Evolutionary conservation across 176 grass and related monocot genomes (phyloP), one percentile per base, ranked within the genome.

Genomic region (Zoysia japonica): DNA sequence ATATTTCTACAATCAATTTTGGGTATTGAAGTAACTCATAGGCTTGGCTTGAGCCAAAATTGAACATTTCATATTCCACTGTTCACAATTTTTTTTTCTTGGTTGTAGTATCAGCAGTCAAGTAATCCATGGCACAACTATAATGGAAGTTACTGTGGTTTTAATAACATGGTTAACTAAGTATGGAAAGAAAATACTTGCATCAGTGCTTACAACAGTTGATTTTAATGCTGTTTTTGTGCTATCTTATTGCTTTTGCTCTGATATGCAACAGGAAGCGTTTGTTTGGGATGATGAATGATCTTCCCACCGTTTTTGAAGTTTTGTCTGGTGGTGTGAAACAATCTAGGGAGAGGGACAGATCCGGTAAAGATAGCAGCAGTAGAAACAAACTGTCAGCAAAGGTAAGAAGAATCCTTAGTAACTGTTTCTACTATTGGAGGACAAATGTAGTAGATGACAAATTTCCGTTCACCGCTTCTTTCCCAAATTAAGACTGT

Each of bases 251-350:
- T 53, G 19, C 56, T 88, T 68, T 61, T 61, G 37, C 11, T 61
- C 0, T 61, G 19, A 53, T 47, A 85, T 68, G 47, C 74, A 63
- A 82, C 90, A 99, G 96, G 92, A 96, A 96, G 70, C 88, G 88
- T 77, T 91, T 96, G 67, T 99, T 96, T 47, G 84, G 88, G 72
- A 93, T 96, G 90, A 93, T 99, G 76, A 95, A 96, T 88, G 96
- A 99, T 53, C 85, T 93, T 66, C 76, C 96, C 54, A 96, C 96
- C 8, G 90, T 95, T 52, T 99, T 85, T 76, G 96, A 99, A 89
- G 90, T 96, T 10, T 82, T 94, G 17, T 78, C 86, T 0, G 85
- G 80, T 38, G 84, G 83, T 65, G 78, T 60, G 53, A 91, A 89
- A 68, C 90, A 90, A 63, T 73, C 64, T 11, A 96, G 82, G 71